Base-by-base conservation (phyloP, 495 filamentous ascomycete genomes). In the Penicillium argentinense region DNA sequence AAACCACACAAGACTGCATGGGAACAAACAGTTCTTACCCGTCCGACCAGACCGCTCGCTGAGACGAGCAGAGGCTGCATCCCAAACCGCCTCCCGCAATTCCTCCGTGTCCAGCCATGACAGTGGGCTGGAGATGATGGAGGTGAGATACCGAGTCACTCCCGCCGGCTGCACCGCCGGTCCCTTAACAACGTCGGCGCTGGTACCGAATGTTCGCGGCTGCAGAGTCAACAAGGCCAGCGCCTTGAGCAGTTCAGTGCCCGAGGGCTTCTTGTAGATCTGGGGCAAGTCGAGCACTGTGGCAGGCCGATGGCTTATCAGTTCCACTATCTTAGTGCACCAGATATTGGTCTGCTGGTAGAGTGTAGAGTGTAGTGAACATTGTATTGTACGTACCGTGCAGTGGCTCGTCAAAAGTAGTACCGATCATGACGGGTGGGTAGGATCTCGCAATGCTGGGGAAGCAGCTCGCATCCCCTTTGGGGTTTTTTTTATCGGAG, bases 31-130 rank as follows among this genome's bases (percentile, higher is more conserved):
- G 29, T 14, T 3, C 49, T 48, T 53, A 80, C 78, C 78, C 11
- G 78, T 65, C 39, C 93, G 76, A 2, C 93, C 93, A 50, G 89
- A 93, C 9, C 92, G 78, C 61, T 96, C 91, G 18, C 85, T 80
- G 25, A 97, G 71, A 25, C 93, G 76, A 42, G 77, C 78, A 49
- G 86, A 86, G 4, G 92, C 89, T 33, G 83, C 67, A 49, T 89
- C 84, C 87, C 89, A 93, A 11, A 97, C 70, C 8, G 72, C 66
- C 58, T 96, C 92, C 42, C 77, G 78, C 47, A 82, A 70, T 19
- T 80, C 81, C 25, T 91, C 87, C 21, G 80, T 77, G 3, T 80
- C 63, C 8, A 97, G 73, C 92, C 93, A 97, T 18, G 69, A 51
- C 3, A 97, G 69, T 6, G 75, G 67, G 53, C 81, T 92, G 18